Evolutionary conservation across 1,284 basidiomycete species (phyloP).

Genomic region (Sanguinoderma infundibulare): DNA sequence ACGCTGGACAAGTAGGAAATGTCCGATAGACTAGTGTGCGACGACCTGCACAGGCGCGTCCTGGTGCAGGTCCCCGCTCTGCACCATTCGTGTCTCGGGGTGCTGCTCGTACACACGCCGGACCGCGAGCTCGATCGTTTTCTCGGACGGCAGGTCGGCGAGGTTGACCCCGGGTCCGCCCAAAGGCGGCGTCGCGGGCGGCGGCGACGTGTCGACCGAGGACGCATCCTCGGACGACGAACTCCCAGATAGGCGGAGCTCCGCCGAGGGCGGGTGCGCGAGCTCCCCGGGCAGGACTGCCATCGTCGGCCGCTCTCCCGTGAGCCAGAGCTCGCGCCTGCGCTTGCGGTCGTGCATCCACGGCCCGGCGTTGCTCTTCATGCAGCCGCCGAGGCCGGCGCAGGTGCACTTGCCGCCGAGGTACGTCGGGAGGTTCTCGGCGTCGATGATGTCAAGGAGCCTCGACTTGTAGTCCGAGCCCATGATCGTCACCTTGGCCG

Average conservation of each 20-base stretch:
- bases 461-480: conserved; percentile 59
- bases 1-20: neutral
- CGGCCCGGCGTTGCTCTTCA: conserved; percentile 64
- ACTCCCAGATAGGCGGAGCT: neutral
- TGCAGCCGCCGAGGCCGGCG: conserved; percentile 56
- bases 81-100: conserved; percentile 20
- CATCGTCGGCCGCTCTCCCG: conserved; percentile 30
- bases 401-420: conserved; percentile 62
- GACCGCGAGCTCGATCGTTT: conserved; percentile 16
- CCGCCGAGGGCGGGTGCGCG: neutral
- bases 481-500: conserved; percentile 64
- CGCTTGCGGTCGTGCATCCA: conserved; percentile 66
- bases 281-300: conserved; percentile 26
- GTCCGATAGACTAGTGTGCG: neutral
- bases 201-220: conserved; percentile 13
- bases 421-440: conserved; percentile 49
- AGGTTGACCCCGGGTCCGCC: neutral
- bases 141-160: neutral
- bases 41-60: conserved; percentile 1
- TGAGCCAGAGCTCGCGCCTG: conserved; percentile 49
- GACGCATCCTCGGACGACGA: conserved; percentile 13
- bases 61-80: conserved; percentile 24
- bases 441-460: conserved; percentile 59
- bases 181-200: conserved; percentile 8
- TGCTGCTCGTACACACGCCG: conserved; percentile 22